Evolutionary conservation across 805 yeast species (phyloP).

Genomic region (Starmerella sp.): DNA sequence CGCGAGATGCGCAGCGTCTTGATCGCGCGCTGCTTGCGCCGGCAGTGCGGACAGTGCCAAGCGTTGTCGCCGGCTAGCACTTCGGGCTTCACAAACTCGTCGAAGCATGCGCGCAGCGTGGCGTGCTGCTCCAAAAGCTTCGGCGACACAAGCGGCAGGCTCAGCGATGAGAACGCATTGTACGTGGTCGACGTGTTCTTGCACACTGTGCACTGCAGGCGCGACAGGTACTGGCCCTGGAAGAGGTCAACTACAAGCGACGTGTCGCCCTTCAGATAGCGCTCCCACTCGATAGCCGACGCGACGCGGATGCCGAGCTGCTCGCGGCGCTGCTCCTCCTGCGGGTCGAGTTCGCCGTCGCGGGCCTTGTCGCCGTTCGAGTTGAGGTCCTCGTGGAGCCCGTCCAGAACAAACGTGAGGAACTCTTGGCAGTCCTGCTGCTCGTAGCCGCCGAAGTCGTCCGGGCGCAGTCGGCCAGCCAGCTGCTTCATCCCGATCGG

Average conservation of each 20-base stretch:
- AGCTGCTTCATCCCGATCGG: conserved; percentile 57
- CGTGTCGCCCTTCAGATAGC: conserved; percentile 66
- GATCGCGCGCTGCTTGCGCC: conserved; percentile 47
- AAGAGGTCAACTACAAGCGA: conserved; percentile 71
- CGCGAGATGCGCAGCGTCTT: conserved; percentile 65
- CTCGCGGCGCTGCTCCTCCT: conserved; percentile 66
- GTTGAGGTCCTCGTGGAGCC: conserved; percentile 75
- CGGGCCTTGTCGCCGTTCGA: conserved; percentile 45
- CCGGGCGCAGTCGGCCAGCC: conserved; percentile 50
- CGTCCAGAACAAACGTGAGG: conserved; percentile 60
- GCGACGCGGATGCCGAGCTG: conserved; percentile 64
- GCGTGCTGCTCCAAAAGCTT: conserved; percentile 26
- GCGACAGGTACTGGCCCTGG: conserved; percentile 84
- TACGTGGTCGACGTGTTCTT: conserved; percentile 71
- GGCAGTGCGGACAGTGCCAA: conserved; percentile 78
- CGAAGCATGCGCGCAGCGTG: conserved; percentile 53
- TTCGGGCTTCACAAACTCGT: conserved; percentile 67
- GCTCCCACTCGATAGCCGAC: conserved; percentile 84
- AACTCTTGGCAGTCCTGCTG: conserved; percentile 86
- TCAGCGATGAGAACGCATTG: conserved; percentile 66
- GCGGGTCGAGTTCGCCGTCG: conserved; percentile 49
- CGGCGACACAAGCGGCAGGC: conserved; percentile 49
- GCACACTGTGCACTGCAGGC: conserved; percentile 62
- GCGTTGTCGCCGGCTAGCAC: conserved; percentile 62
- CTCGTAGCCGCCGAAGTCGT: conserved; percentile 51